Evolutionary conservation across 257 asterid genomes (phyloP).

Genomic region (Penstemon davidsonii): DNA sequence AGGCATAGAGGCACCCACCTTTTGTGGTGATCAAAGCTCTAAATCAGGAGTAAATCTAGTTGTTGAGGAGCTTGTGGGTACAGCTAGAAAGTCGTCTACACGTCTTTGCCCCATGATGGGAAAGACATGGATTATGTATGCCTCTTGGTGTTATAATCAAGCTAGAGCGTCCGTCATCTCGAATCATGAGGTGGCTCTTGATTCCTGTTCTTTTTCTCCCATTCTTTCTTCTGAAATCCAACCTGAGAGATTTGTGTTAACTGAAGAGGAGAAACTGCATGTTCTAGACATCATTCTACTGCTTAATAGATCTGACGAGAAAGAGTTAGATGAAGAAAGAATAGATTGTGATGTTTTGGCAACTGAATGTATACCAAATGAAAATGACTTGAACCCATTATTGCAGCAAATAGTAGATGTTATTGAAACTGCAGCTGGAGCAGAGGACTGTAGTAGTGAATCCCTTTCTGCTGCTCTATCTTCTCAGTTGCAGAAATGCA

Average conservation of each 20-base stretch:
- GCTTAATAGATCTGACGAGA: slow-evolving; percentile 40
- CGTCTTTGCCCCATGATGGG: slow-evolving; percentile 90
- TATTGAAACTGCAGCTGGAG: slow-evolving; percentile 79
- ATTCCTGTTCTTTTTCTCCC: slow-evolving; percentile 64
- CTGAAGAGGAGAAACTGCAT: slow-evolving; percentile 61
- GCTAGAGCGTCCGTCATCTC: slow-evolving; percentile 63
- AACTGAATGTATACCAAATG: slow-evolving; percentile 36
- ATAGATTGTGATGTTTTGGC: slow-evolving; percentile 35
- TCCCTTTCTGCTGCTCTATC: slow-evolving; percentile 55
- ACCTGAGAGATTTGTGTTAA: slow-evolving; percentile 63
- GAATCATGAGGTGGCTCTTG: slow-evolving; percentile 39
- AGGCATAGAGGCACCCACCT: slow-evolving; percentile 40
- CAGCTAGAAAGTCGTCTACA: slow-evolving; percentile 69
- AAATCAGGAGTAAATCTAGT: slow-evolving; percentile 40
- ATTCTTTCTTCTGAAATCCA: slow-evolving; percentile 64
- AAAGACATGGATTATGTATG: slow-evolving; percentile 92
- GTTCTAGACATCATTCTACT: slow-evolving; percentile 53
- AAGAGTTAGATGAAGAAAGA: slow-evolving; percentile 45
- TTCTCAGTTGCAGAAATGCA: slow-evolving; percentile 67
- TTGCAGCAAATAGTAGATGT: slow-evolving; percentile 55
- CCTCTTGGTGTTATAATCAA: slow-evolving; percentile 89
- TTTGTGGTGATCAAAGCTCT: slow-evolving; percentile 37
- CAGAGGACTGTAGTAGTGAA: slow-evolving; percentile 58
- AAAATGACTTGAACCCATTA: slow-evolving; percentile 40
- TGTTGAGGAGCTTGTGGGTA: slow-evolving; percentile 76